Conservation (phyloP, 2,329 filamentous ascomycete species). For the Hypoxylon sp. region DNA sequence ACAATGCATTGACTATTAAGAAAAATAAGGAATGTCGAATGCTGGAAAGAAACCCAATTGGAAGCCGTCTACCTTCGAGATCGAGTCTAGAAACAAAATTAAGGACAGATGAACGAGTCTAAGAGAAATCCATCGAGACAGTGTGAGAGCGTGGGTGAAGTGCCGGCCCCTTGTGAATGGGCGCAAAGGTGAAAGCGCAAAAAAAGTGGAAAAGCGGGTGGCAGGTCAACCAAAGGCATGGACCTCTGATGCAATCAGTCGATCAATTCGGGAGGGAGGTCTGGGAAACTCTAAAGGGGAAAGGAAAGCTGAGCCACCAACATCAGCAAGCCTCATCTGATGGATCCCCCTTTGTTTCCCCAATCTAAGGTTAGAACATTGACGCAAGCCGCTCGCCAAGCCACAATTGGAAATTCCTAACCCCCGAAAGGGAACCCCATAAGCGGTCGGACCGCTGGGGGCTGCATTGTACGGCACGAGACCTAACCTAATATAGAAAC, state of each 20-base stretch:
- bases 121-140: slow-evolving; percentile 23
- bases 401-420: slow-evolving; percentile 19
- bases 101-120: slow-evolving; percentile 27
- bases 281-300: neutral
- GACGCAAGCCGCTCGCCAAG: slow-evolving; percentile 11
- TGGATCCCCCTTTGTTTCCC: slow-evolving; percentile 10
- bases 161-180: slow-evolving; percentile 30
- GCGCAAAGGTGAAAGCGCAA: slow-evolving; percentile 36
- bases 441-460: slow-evolving; percentile 2
- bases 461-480: neutral
- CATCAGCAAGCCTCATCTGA: slow-evolving; percentile 29
- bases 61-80: slow-evolving; percentile 23
- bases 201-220: slow-evolving; percentile 51
- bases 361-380: slow-evolving; percentile 9
- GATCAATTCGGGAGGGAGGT: slow-evolving; percentile 35
- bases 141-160: slow-evolving; percentile 17
- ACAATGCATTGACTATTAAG: slow-evolving; percentile 17
- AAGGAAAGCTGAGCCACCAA: slow-evolving; percentile 39
- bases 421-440: slow-evolving; percentile 7
- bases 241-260: slow-evolving; percentile 44
- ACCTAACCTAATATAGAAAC: slow-evolving; percentile 3
- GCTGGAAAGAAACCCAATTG: slow-evolving; percentile 19
- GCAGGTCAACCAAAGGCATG: slow-evolving; percentile 51
- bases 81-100: slow-evolving; percentile 27
- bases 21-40: neutral